Conservation (phyloP, 176 grass and related monocot species). For the Echinochloa phyllopogon region DNA sequence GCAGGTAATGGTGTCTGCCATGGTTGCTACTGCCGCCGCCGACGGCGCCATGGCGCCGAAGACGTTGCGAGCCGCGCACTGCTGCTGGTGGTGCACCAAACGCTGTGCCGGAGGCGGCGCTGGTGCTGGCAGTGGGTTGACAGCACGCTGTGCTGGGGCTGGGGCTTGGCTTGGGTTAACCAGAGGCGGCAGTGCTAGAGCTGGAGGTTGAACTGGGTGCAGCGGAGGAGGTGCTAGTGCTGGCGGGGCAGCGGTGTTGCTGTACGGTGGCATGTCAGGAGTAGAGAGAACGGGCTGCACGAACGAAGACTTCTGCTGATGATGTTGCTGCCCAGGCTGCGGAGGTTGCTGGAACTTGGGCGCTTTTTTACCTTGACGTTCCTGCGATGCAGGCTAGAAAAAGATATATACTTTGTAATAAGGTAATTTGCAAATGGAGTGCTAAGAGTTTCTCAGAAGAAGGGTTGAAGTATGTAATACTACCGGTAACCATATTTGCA, state of each 20-base stretch:
- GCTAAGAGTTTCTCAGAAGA: not conserved
- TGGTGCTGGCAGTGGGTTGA: not conserved
- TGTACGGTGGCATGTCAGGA: not conserved
- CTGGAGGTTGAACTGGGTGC: not conserved
- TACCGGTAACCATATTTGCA: too few species aligned
- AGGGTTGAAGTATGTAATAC: not conserved
- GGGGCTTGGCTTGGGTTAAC: not conserved
- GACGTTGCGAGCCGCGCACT: too few species aligned
- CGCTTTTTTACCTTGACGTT: not conserved
- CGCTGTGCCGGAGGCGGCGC: too few species aligned
- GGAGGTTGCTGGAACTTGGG: not conserved
- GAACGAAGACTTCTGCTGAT: not conserved
- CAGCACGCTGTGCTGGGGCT: not conserved
- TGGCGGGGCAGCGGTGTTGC: not conserved
- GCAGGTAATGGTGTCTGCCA: too few species aligned
- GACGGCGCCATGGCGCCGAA: too few species aligned
- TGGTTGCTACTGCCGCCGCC: too few species aligned
- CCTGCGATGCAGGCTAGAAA: not conserved
- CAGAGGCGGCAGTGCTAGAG: not conserved
- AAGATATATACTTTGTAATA: not conserved
- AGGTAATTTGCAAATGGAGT: not conserved
- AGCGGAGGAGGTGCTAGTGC: not conserved
- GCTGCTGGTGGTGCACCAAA: not conserved
- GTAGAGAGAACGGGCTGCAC: not conserved
- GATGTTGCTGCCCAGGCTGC: too few species aligned